Evolutionary conservation across 2,329 filamentous ascomycete genomes (phyloP).

Genomic region (Aspergillus sp.): DNA sequence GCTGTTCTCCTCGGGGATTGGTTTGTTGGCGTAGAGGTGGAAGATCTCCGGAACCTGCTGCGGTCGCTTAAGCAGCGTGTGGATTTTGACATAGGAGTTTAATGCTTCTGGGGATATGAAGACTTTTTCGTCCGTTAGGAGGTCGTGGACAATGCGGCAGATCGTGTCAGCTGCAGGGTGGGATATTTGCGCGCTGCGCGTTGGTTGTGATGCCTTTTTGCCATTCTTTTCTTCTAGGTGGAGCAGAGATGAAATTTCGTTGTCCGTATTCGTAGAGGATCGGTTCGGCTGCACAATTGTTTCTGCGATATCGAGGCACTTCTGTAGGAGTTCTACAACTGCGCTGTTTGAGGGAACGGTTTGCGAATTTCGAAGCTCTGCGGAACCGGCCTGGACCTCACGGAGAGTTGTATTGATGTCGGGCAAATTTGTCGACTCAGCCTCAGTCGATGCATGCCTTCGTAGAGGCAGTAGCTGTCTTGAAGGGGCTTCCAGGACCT

Average conservation of each 20-base stretch:
- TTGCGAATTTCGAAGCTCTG: slow-evolving; percentile 29
- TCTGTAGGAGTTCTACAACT: slow-evolving; percentile 34
- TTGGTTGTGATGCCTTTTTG: slow-evolving; percentile 23
- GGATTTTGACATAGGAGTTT: slow-evolving; percentile 71
- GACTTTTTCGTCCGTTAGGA: slow-evolving; percentile 72
- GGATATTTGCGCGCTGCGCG: slow-evolving; percentile 31
- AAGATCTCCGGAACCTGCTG: slow-evolving; percentile 78
- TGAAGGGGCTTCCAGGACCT: slow-evolving; percentile 7
- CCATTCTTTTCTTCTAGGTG: slow-evolving; percentile 41
- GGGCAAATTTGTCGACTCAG: slow-evolving; percentile 2
- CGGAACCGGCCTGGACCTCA: slow-evolving; percentile 28
- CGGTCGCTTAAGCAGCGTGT: slow-evolving; percentile 69
- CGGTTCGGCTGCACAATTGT: slow-evolving; percentile 28
- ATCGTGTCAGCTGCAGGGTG: slow-evolving; percentile 45
- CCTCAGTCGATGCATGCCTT: slow-evolving; percentile 21
- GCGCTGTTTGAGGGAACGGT: slow-evolving; percentile 36
- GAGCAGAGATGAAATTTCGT: slow-evolving; percentile 42
- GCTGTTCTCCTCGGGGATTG: slow-evolving; percentile 62
- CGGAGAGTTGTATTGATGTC: slow-evolving; percentile 29
- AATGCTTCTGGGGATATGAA: slow-evolving; percentile 76
- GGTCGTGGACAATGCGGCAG: slow-evolving; percentile 61
- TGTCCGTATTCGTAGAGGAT: slow-evolving; percentile 25
- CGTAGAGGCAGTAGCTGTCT: background rate
- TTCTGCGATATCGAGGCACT: slow-evolving; percentile 35
- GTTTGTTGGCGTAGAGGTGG: slow-evolving; percentile 79